Conservation (phyloP, 1,139 yeast genomes). For the Taphrina pruni region DNA sequence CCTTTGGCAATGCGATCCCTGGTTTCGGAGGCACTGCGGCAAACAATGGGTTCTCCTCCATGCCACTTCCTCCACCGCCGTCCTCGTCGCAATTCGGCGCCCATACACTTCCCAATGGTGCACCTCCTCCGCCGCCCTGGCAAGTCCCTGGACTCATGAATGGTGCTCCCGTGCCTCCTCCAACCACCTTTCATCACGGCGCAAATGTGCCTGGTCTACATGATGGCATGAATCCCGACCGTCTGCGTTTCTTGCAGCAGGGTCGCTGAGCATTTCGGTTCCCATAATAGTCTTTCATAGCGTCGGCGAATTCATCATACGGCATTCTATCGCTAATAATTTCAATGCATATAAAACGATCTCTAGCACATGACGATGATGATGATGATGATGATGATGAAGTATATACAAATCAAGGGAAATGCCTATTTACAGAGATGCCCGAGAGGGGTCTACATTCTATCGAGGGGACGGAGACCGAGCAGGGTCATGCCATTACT, state of each 20-base stretch:
- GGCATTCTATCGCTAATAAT: too few relatives aligned
- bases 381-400: too few relatives aligned
- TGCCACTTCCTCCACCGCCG: conserved; percentile 14
- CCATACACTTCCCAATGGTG: neutral
- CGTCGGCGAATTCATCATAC: neutral
- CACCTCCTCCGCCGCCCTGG: conserved; percentile 9
- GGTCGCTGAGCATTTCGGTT: neutral
- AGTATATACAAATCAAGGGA: too few relatives aligned
- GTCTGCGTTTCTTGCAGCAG: conserved; percentile 17
- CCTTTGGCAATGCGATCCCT: conserved; percentile 12
- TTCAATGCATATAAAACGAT: too few relatives aligned
- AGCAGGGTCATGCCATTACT: conserved; percentile 88
- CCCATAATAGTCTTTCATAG: neutral
- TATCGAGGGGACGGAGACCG: conserved; percentile 95
- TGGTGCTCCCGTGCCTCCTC: conserved; percentile 8
- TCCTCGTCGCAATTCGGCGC: neutral
- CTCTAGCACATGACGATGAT: too few relatives aligned
- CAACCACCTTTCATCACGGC: neutral
- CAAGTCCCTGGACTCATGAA: conserved; percentile 16
- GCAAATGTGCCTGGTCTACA: conserved; percentile 16
- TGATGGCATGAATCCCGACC: conserved; percentile 36
- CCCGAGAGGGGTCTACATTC: conserved; percentile 65
- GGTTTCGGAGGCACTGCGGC: conserved; percentile 23
- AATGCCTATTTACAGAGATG: too few relatives aligned
- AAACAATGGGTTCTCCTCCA: neutral